Percentiles rank a stretch among this genome's conserved stretches.
Conservation (phyloP, 2,329 filamentous ascomycete species). For the Dothideomycetes sp. region DNA sequence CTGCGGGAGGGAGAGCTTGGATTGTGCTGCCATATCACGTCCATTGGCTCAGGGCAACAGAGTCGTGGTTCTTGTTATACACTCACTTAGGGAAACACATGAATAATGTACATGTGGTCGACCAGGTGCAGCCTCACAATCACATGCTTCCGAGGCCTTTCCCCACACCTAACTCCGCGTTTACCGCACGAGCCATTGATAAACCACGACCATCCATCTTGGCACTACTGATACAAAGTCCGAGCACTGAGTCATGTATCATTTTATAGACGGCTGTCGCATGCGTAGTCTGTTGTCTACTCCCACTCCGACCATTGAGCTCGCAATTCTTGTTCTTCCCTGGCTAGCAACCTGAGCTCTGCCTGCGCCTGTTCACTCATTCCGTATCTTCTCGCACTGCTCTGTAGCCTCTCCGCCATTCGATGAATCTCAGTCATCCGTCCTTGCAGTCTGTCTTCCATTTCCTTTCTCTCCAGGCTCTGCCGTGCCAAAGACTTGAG, state of each 20-base stretch:
- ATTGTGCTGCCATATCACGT: conserved; percentile 57
- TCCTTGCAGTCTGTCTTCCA: conserved; percentile 49
- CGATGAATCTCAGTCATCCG: conserved; percentile 30
- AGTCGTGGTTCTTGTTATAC: not conserved
- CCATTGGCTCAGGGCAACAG: not conserved
- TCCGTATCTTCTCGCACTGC: conserved; percentile 20
- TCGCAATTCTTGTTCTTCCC: conserved; percentile 36
- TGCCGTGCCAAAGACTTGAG: conserved; percentile 52
- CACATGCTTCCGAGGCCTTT: no score
- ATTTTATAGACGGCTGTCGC: no score
- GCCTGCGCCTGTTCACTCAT: conserved; percentile 31
- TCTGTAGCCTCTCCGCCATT: conserved; percentile 26
- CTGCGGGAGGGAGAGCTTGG: conserved; percentile 51
- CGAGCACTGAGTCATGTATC: no score
- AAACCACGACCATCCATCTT: no score
- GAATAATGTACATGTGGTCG: no score
- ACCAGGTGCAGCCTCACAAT: no score
- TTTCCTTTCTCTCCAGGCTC: conserved; percentile 45
- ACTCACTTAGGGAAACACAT: no score
- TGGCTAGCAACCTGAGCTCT: conserved; percentile 48
- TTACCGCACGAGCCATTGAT: no score
- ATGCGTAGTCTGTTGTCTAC: no score
- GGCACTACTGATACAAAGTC: no score
- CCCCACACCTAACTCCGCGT: no score
- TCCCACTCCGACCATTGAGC: conserved; percentile 44